A percentile compares a stretch with the other conserved stretches of the same genome.
Conservation (phyloP, 176 grass and related monocot species). For the Alloteropsis semialata region DNA sequence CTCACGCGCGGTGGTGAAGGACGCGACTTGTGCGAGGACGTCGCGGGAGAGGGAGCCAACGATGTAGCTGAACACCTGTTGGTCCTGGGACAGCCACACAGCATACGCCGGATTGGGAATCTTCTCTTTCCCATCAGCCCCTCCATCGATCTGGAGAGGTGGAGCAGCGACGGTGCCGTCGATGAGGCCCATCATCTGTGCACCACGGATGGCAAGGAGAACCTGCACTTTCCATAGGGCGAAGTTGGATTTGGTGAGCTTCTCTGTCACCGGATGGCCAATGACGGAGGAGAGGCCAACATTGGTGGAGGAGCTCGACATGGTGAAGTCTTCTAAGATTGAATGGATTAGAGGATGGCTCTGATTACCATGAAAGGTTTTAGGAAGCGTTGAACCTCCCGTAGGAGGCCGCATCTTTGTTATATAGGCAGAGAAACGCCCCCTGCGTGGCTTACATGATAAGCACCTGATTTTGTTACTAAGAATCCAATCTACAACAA, state of each 20-base stretch:
- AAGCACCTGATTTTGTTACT: too few species aligned
- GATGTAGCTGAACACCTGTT: neutral
- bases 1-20: fast-evolving
- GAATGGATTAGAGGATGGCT: neutral
- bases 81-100: neutral
- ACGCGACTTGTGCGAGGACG: neutral
- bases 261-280: neutral
- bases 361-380: neutral
- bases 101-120: neutral
- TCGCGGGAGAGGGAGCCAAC: neutral
- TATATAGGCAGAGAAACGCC: neutral
- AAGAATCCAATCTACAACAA: too few species aligned
- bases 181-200: neutral
- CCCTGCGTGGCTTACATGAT: neutral
- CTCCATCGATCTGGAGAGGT: too few species aligned
- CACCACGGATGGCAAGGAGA: neutral
- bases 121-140: neutral
- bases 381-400: neutral
- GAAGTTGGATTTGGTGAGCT: neutral
- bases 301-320: neutral
- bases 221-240: neutral
- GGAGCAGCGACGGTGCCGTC: neutral
- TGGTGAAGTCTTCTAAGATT: neutral
- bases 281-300: neutral
- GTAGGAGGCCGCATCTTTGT: neutral